Evolutionary conservation across 345 rosid species (phyloP), one percentile per base, ranked within the genome.

Genomic region (Heritiera littoralis): DNA sequence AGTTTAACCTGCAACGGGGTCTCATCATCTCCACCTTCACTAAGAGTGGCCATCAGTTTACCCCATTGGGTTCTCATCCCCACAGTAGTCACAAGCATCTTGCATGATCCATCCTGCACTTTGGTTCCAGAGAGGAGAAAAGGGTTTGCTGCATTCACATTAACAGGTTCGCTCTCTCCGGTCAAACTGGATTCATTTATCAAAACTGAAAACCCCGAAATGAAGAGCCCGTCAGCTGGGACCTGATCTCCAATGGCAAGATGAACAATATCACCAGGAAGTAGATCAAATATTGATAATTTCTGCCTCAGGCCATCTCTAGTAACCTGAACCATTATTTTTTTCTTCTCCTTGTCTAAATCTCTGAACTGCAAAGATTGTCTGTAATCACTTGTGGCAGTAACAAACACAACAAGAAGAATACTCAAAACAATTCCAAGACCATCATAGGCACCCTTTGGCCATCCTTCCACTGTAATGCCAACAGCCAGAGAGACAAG

Each of bases 41-140:
- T 89, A 43, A 92, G 89, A 79, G 92, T 89, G 52, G 93, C 91
- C 95, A 93, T 92, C 88, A 92, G 81, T 76, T 93, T 89, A 20
- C 96, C 98, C 97, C 97, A 92, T 32, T 87, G 90, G 30, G 98
- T 95, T 83, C 95, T 91, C 94, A 89, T 93, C 64, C 98, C 99
- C 72, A 93, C 98, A 1, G 92, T 79, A 69, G 97, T 89, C 74
- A 93, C 89, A 58, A 93, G 78, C 99, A 95, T 95, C 80, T 88
- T 87, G 81, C 93, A 91, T 54, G 93, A 83, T 28, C 97, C 97
- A 78, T 89, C 86, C 81, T 86, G 90, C 80, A 92, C 92, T 84
- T 89, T 90, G 23, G 93, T 85, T 55, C 98, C 98, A 40, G 93
- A 91, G n/a, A 90, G 91, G 75, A 93, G 89, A 85, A 88, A 93